Base-by-base conservation (phyloP, 179 eudicot species). In the Kewa caespitosa region DNA sequence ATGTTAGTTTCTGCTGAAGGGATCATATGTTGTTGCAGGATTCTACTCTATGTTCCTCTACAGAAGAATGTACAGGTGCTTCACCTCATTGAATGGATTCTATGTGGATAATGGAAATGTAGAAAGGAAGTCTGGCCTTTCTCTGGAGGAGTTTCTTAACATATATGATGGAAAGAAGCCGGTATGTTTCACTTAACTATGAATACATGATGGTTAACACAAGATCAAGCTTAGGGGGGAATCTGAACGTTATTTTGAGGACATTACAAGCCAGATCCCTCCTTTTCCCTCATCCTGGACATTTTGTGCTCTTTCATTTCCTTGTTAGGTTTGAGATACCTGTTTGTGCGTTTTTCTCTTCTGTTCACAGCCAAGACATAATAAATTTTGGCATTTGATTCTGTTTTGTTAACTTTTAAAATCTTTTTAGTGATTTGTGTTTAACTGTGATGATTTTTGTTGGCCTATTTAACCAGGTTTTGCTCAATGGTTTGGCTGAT, bases 131-230 rank as follows among this genome's bases (percentile, higher is more conserved):
- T 68, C 70, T 30, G 81, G 87, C 50, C 76, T 91, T 66, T 85
- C 94, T 61, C 28, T 84, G 63, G 94, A 88, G 83, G 94, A 87
- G 38, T 96, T 96, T 64, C 83, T 34, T 39, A 62, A 69, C 18
- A 80, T 89, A 79, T 96, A 85, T 80, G 99, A 96, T 78, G 90
- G 85, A 31, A 81, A 83, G 80, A 93, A 88, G 82, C 99, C 99
- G 77, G 99, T 95, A 93, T 32, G 84, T 73, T 39, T 73, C 54
- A 32, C 50, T 72, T 65, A 46, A 34, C 46, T 72, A 37, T 38
- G 63, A 30, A 54, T 37, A 23, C 41, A 72, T 36, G 14, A 31
- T 20, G 60, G 37, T n/a, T 48, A 37, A 18, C 36, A 70, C 10
- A 7, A 76, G 7, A n/a, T 6, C 31, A 61, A 8, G 37, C 61